phyloP scores from a whole-genome alignment of 2,329 filamentous ascomycete genomes.

The Pleurostoma richardsiae region DNA sequence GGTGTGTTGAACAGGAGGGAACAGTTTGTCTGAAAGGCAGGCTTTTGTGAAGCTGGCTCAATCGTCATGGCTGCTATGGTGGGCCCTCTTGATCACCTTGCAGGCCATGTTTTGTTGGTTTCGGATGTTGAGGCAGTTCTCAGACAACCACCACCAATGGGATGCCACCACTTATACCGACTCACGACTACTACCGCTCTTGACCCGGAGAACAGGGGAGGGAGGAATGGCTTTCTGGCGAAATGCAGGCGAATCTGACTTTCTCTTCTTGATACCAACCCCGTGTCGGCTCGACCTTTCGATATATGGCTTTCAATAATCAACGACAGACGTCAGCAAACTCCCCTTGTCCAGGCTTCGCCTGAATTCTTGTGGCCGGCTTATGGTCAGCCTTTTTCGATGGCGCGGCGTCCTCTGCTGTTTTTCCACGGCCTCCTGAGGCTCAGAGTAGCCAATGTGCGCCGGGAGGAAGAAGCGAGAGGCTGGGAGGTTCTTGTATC shows the following conservation, averaged over 20 bases:
- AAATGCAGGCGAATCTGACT: neutral
- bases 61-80: neutral
- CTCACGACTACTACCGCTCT: no score
- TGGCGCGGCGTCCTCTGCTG: no score
- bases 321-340: slow-evolving; percentile 9
- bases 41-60: slow-evolving; percentile 1
- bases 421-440: no score
- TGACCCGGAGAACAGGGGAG: neutral
- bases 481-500: no score
- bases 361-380: no score
- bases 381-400: no score
- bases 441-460: no score
- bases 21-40: neutral
- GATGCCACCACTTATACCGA: no score
- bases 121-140: neutral
- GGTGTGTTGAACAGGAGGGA: slow-evolving; percentile 7
- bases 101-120: slow-evolving; percentile 3
- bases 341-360: slow-evolving; percentile 4
- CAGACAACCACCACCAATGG: no score
- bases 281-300: slow-evolving; percentile 9
- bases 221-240: slow-evolving; percentile 5
- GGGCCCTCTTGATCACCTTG: slow-evolving; percentile 3
- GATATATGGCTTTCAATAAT: slow-evolving; percentile 12
- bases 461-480: no score
- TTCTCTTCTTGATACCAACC: slow-evolving; percentile 8